phyloP scores from a whole-genome alignment of 2,329 filamentous ascomycete species.

The Exophiala phaeomuriformis region DNA sequence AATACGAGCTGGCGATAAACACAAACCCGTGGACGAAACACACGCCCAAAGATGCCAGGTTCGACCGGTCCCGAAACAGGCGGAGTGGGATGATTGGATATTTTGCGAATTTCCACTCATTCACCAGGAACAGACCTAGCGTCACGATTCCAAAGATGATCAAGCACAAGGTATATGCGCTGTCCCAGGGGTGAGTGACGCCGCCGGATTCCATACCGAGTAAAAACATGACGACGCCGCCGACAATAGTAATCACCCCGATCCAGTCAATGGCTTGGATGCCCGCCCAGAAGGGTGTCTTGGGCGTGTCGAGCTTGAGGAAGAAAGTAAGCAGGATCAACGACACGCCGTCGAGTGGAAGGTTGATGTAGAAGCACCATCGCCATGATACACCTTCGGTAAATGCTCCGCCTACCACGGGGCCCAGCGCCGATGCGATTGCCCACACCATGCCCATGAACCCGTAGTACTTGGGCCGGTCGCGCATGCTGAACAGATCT shows the following conservation, averaged over 20 bases:
- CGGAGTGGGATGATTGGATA: conserved; percentile 59
- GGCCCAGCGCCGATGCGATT: conserved; percentile 53
- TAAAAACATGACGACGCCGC: conserved; percentile 61
- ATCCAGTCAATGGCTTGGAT: conserved; percentile 57
- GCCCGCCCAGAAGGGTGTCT: conserved; percentile 51
- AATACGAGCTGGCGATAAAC: conserved; percentile 73
- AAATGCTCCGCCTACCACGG: conserved; percentile 37
- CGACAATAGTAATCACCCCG: conserved; percentile 57
- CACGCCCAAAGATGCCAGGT: conserved; percentile 54
- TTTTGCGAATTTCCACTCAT: conserved; percentile 54
- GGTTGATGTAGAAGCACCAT: conserved; percentile 52
- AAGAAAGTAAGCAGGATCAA: conserved; percentile 54
- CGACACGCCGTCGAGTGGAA: conserved; percentile 54
- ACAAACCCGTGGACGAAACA: conserved; percentile 68
- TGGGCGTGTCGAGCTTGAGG: conserved; percentile 55
- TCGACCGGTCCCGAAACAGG: conserved; percentile 27
- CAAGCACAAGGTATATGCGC: conserved; percentile 44
- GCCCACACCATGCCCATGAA: conserved; percentile 58
- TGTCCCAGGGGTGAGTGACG: conserved; percentile 47
- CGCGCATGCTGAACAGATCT: conserved; percentile 55
- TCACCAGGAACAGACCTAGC: conserved; percentile 46
- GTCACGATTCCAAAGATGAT: conserved; percentile 42
- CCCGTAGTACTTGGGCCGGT: conserved; percentile 55
- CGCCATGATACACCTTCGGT: conserved; percentile 35
- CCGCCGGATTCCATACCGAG: conserved; percentile 65